Evolutionary conservation across 2,329 filamentous ascomycete genomes (phyloP).

Genomic region (Claviceps spartinae): DNA sequence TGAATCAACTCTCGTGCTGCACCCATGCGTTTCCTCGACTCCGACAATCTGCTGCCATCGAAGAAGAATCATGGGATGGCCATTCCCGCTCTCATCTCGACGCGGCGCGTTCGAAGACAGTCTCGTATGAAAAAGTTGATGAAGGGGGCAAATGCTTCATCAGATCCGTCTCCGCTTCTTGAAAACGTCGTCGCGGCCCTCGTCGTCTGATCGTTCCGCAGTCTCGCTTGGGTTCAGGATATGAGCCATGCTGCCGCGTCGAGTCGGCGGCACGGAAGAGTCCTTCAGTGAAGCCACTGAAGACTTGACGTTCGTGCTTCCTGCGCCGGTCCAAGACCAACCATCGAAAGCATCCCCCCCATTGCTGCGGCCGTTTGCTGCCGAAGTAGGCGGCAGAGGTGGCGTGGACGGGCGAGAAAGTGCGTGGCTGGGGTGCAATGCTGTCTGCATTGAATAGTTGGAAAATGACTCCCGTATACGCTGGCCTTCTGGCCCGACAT

Average conservation of each 20-base stretch:
- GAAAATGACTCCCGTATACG: constrained; percentile 44
- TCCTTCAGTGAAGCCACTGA: constrained; percentile 32
- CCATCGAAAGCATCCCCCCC: constrained; percentile 34
- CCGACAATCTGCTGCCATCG: too few species aligned
- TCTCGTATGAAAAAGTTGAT: neutral
- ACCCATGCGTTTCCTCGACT: too few species aligned
- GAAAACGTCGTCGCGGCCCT: constrained; percentile 41
- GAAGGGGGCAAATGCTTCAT: constrained; percentile 12
- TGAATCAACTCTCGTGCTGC: neutral
- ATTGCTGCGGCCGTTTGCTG: constrained; percentile 27
- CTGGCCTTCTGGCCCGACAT: constrained; percentile 36
- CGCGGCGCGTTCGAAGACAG: neutral
- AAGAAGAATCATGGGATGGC: too few species aligned
- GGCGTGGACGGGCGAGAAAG: constrained; percentile 41
- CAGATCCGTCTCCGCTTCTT: constrained; percentile 49
- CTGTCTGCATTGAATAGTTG: constrained; percentile 35
- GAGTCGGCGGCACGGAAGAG: constrained; percentile 41
- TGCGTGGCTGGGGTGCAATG: constrained; percentile 25
- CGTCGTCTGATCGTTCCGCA: constrained; percentile 39
- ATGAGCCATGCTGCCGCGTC: constrained; percentile 48
- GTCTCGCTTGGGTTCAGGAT: constrained; percentile 49
- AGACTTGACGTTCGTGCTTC: constrained; percentile 34
- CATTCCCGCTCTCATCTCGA: neutral
- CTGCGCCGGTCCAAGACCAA: constrained; percentile 42
- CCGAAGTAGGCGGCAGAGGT: constrained; percentile 28